A percentile compares a stretch with the other conserved stretches of the same genome.
Conservation (phyloP, 306 rosid species). For the Aeschynomene evenia region DNA sequence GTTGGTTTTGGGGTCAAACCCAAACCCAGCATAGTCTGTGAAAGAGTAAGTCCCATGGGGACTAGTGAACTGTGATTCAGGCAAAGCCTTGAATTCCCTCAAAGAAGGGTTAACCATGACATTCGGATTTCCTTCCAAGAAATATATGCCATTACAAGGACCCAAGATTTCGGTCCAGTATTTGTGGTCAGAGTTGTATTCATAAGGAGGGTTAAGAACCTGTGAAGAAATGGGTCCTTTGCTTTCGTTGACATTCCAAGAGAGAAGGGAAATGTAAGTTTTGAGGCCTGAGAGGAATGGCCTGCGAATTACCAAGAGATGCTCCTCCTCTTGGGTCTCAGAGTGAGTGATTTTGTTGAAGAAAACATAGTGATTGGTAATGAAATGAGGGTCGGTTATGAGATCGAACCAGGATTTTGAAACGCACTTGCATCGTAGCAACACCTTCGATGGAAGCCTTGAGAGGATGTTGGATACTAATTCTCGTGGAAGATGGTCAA, state of each 20-base stretch:
- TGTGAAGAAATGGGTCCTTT: background rate
- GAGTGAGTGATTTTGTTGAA: background rate
- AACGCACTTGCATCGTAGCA: background rate
- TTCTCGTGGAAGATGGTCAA: constrained; percentile 21
- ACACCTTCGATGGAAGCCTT: constrained; percentile 1
- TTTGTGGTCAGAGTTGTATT: constrained; percentile 16
- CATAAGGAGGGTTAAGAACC: background rate
- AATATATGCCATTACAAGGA: constrained; percentile 32
- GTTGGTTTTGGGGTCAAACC: constrained; percentile 23
- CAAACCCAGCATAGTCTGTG: constrained; percentile 12
- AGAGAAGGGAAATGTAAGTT: constrained; percentile 23
- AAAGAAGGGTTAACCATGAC: constrained; percentile 29
- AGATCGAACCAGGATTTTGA: constrained; percentile 20
- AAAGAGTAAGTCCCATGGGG: constrained; percentile 10
- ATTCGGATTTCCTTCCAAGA: constrained; percentile 31
- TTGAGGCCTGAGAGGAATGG: constrained; percentile 19
- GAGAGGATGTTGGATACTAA: constrained; percentile 26
- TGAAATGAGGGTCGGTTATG: constrained; percentile 18
- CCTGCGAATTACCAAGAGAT: constrained; percentile 19
- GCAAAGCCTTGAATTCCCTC: constrained; percentile 24
- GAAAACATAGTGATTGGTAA: background rate
- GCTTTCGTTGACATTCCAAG: background rate
- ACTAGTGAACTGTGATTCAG: constrained; percentile 1
- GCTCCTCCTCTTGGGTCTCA: background rate
- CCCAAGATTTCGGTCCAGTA: constrained; percentile 29